A percentile compares a stretch with the other conserved stretches of the same genome.
phyloP scores from a whole-genome alignment of 1,139 yeast species.

The Hyphopichia pseudoburtonii region DNA sequence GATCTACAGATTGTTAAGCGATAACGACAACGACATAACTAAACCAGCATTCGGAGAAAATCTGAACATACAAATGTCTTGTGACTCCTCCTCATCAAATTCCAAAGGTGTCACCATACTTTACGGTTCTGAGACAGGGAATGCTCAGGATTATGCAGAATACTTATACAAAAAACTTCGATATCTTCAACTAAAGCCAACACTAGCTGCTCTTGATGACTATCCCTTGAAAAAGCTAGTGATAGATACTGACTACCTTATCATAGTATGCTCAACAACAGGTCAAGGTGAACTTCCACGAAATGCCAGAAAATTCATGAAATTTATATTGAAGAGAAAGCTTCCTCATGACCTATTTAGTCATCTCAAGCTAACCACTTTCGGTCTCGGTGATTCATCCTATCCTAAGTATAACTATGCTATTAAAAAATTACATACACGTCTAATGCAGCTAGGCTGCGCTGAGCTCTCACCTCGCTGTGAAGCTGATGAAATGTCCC shows the following conservation, averaged over 20 bases:
- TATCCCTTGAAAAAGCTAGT: slow-evolving; percentile 53
- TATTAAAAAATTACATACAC: slow-evolving; percentile 71
- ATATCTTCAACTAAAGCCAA: slow-evolving; percentile 54
- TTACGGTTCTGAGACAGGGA: slow-evolving; percentile 94
- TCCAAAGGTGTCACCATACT: slow-evolving; percentile 63
- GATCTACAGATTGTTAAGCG: no score
- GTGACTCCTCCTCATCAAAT: no score
- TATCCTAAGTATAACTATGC: slow-evolving; percentile 89
- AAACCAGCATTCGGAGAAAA: no score
- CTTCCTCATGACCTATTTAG: slow-evolving; percentile 64
- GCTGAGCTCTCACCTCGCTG: slow-evolving; percentile 67
- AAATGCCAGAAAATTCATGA: slow-evolving; percentile 73
- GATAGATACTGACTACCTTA: slow-evolving; percentile 49
- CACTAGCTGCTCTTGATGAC: slow-evolving; percentile 59
- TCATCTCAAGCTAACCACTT: slow-evolving; percentile 64
- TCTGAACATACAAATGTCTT: no score
- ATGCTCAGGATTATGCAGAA: slow-evolving; percentile 82
- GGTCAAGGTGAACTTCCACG: slow-evolving; percentile 96
- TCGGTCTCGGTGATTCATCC: slow-evolving; percentile 95
- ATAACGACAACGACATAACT: no score
- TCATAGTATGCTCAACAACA: slow-evolving; percentile 82
- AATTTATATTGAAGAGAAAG: slow-evolving; percentile 63
- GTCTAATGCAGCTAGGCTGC: slow-evolving; percentile 83
- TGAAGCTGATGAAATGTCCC: slow-evolving; percentile 85
- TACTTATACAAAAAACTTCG: slow-evolving; percentile 57